These are phyloP conservation scores for Syzygium aqueum DNA, from an alignment of 345 rosid species.

Conservation along the genomic window DNA sequence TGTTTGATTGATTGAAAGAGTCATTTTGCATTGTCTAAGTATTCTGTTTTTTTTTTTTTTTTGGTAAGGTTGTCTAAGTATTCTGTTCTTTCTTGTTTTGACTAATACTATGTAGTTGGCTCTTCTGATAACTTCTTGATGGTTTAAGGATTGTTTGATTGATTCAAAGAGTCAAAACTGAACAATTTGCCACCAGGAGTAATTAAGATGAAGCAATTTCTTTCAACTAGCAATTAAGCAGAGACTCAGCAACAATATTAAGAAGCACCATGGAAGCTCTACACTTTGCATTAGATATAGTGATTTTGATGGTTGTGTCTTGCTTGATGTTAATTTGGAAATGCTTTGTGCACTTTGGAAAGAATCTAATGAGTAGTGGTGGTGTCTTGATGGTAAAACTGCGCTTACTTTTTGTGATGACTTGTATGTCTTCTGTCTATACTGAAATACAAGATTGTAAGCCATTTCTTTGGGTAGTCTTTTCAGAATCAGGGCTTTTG, in stretches of 20 bases:
- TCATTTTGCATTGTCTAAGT: neutral
- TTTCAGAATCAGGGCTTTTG: constrained; percentile 72
- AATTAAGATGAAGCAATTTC: neutral
- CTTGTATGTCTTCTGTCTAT: neutral
- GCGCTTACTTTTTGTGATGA: neutral
- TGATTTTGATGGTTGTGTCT: neutral
- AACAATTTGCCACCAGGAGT: neutral
- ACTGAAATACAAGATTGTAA: neutral
- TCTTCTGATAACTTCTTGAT: neutral
- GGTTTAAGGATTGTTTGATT: neutral
- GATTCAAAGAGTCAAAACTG: neutral
- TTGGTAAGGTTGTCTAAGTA: neutral
- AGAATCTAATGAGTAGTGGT: neutral
- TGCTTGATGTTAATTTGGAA: neutral
- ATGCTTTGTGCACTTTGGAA: neutral
- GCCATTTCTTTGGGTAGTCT: constrained; percentile 16
- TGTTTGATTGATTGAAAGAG: too few species aligned
- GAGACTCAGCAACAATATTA: neutral
- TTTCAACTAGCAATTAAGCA: neutral
- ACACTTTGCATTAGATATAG: neutral
- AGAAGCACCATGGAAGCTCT: neutral
- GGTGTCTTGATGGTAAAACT: neutral
- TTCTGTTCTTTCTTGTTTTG: neutral
- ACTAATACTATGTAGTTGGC: neutral
- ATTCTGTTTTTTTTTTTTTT: neutral